Percentiles rank a stretch among this genome's conserved stretches.
phyloP scores from a whole-genome alignment of 23 red algal species.

The Porphyridium purpureum region DNA sequence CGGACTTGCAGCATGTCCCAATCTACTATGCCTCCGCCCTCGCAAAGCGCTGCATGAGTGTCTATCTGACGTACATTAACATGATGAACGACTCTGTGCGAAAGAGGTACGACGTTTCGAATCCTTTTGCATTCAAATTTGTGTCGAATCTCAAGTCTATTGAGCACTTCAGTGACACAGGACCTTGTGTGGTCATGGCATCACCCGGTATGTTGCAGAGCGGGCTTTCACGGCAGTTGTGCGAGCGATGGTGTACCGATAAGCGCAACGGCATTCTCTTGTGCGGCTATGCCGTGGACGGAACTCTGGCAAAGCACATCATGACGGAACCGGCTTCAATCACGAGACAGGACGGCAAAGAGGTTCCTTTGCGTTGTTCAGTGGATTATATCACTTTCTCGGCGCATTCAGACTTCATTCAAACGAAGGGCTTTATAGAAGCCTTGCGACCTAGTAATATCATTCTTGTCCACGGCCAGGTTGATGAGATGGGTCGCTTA shows the following conservation, averaged over 20 bases:
- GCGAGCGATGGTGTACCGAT: conserved; percentile 91
- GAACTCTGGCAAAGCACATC: conserved; percentile 92
- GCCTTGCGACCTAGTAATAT: conserved; percentile 58
- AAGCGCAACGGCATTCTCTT: conserved; percentile 76
- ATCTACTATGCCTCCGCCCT: conserved; percentile 98
- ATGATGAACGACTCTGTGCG: conserved; percentile 97
- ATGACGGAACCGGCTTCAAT: conserved; percentile 69
- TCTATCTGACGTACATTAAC: conserved; percentile 99
- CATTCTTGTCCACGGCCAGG: conserved; percentile 85
- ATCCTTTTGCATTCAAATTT: conserved; percentile 98
- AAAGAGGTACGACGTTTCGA: conserved; percentile 70
- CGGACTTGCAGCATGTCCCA: conserved; percentile 70
- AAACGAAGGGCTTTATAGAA: conserved; percentile 86
- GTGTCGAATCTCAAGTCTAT: conserved; percentile 72
- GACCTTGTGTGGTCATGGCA: conserved; percentile 99
- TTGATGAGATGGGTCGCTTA: conserved; percentile 80
- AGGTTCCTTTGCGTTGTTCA: conserved; percentile 69
- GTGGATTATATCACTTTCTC: conserved; percentile 96
- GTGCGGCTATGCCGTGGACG: conserved; percentile 89
- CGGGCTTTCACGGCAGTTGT: conserved; percentile 71
- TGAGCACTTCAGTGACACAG: conserved; percentile 65
- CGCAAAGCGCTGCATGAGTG: conserved; percentile 94
- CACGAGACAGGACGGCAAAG: conserved; percentile 63
- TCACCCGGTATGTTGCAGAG: conserved; percentile 98
- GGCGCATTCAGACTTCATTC: conserved; percentile 93